A percentile compares a stretch with the other conserved stretches of the same genome.
phyloP scores from a whole-genome alignment of 306 rosid species.

The Prunus mira region DNA sequence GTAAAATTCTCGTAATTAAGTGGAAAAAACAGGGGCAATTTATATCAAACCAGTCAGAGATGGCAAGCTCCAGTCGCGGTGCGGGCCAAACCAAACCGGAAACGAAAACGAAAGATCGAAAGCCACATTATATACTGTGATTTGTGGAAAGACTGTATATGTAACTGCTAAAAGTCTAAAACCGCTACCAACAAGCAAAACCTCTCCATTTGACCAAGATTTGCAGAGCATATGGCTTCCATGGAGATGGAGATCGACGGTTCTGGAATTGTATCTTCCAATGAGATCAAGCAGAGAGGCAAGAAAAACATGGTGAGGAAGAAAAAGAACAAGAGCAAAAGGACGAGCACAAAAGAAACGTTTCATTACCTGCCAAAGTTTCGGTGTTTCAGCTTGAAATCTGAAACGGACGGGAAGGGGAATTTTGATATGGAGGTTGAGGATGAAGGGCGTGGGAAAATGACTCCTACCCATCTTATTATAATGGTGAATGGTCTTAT shows the following conservation, averaged over 20 bases:
- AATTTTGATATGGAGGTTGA: slow-evolving; percentile 55
- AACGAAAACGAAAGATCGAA: background rate
- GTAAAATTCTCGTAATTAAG: background rate
- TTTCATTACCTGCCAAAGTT: slow-evolving; percentile 34
- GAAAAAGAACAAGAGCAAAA: slow-evolving; percentile 22
- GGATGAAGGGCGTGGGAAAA: slow-evolving; percentile 29
- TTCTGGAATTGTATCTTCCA: slow-evolving; percentile 1
- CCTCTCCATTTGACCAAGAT: background rate
- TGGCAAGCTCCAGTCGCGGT: background rate
- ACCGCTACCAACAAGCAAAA: background rate
- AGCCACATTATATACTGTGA: background rate
- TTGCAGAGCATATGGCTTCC: slow-evolving; percentile 22
- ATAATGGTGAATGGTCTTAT: slow-evolving; percentile 78
- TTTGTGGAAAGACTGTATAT: background rate
- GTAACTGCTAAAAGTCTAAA: background rate
- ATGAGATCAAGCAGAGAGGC: slow-evolving; percentile 8
- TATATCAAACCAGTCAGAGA: background rate
- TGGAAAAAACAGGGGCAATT: background rate
- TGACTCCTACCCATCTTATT: slow-evolving; percentile 60
- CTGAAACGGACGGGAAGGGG: slow-evolving; percentile 38
- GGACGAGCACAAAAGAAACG: background rate
- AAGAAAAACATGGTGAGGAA: background rate
- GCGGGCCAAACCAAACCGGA: background rate
- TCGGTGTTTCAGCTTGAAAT: slow-evolving; percentile 50
- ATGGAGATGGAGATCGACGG: slow-evolving; percentile 23